A percentile compares a stretch with the other conserved stretches of the same genome.
These are phyloP conservation scores for Marasmius oreades DNA, from an alignment of 1,284 basidiomycete species.

Conservation along the genomic window DNA sequence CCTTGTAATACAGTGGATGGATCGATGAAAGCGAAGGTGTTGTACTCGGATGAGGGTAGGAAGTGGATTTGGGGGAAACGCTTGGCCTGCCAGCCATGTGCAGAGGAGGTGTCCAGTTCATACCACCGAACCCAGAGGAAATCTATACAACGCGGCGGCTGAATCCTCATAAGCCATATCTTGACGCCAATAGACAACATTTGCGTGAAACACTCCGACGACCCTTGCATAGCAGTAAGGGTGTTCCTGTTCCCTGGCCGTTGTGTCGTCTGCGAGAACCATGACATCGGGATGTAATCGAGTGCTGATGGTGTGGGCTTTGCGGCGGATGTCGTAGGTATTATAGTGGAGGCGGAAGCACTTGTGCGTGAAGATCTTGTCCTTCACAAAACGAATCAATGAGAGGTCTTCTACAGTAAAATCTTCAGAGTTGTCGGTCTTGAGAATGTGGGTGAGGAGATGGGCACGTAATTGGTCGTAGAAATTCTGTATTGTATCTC, in stretches of 20 bases:
- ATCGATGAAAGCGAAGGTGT: conserved; percentile 30
- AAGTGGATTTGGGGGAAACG: conserved; percentile 22
- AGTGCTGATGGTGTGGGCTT: background rate
- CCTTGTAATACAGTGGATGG: too few species aligned
- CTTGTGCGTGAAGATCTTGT: conserved; percentile 18
- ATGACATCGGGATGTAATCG: conserved; percentile 6
- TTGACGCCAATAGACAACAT: background rate
- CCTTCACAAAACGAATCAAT: conserved; percentile 14
- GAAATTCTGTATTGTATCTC: background rate
- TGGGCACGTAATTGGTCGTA: background rate
- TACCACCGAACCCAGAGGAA: too few species aligned
- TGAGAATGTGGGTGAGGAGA: background rate
- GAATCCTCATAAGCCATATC: background rate
- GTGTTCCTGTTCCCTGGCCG: background rate
- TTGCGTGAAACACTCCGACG: background rate
- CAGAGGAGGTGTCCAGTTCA: too few species aligned
- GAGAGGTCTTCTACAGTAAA: conserved; percentile 6
- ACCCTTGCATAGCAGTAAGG: background rate
- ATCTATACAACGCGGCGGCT: conserved; percentile 5
- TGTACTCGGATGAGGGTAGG: conserved; percentile 10
- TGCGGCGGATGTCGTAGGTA: conserved; percentile 19
- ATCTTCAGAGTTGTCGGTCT: background rate
- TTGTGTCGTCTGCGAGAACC: background rate
- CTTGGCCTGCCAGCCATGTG: conserved; percentile 14
- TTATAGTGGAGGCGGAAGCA: conserved; percentile 18